Evolutionary conservation across 2,329 filamentous ascomycete genomes (phyloP), one percentile per base, ranked within the genome.

Genomic region (Alternaria dauci): DNA sequence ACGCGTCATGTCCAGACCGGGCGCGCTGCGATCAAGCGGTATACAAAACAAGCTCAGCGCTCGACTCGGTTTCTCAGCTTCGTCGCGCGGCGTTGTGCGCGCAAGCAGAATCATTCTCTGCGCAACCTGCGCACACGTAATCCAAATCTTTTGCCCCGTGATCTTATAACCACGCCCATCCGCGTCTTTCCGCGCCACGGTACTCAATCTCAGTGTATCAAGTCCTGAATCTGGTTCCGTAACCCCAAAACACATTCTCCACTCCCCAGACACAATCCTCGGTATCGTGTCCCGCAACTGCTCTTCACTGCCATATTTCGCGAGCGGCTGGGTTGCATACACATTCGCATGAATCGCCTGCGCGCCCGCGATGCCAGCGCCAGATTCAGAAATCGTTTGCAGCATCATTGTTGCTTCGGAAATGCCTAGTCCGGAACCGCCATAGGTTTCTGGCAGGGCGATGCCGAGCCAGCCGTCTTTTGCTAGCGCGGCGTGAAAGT

Each of bases 381-480:
- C 92, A 2, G 87, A 89, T 79, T 93, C 90, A 0, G 89, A 82
- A 58, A 94, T 91, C 2, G 91, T 91, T 71, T 96, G 92, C 83
- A 95, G 86, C 91, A 95, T 94, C 86, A 94, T 91, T 0, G 89
- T 92, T 1, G 92, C 92, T 74, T 95, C 92, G 0, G 90, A 89
- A 36, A 96, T 93, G 8, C 88, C 91, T 8, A 96, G 79, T 0
- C 90, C 91, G 1, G 90, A 85, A 0, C 92, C 92, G 3, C 92
- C 92, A 0, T 93, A 84, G 0, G 86, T 82, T 73, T 93, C 90
- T 0, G 91, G 91, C 4, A 95, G 80, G 0, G 91, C 91, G 66
- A 94, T 93, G 3, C 92, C 92, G 41, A 95, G 85, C 91, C 91
- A 95, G 7, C 92, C 91, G 65, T 89, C 90, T 57, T 87, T 86